These are phyloP conservation scores for Trichocomaceae sp. DNA, from an alignment of 2,329 filamentous ascomycete species.

Conservation along the genomic window DNA sequence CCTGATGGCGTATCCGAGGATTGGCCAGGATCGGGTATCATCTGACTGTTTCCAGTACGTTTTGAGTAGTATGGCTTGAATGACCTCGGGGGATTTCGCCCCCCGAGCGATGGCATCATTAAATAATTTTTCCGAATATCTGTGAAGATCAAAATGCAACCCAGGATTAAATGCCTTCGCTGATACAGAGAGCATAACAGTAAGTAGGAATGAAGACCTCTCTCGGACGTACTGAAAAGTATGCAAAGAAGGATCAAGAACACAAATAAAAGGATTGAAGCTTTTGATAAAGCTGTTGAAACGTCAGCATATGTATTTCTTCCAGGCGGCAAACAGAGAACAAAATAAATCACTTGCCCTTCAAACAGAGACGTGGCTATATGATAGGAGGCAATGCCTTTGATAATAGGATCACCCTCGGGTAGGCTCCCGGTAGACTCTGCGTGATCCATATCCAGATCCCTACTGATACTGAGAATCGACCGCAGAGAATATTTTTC, in stretches of 20 bases:
- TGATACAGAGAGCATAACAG: slow-evolving; percentile 29
- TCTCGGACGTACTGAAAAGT: slow-evolving; percentile 32
- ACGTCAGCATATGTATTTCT: background rate
- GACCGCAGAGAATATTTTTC: background rate
- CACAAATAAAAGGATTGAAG: slow-evolving; percentile 37
- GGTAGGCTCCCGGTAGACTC: background rate
- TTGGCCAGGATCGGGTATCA: slow-evolving; percentile 36
- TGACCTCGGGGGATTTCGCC: background rate
- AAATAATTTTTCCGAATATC: background rate
- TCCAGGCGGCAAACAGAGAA: background rate
- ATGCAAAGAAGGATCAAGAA: slow-evolving; percentile 34
- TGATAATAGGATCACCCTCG: background rate
- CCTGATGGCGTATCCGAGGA: slow-evolving; percentile 35
- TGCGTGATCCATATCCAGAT: background rate
- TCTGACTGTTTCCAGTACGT: slow-evolving; percentile 15
- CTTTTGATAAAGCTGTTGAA: slow-evolving; percentile 31
- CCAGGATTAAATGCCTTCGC: slow-evolving; percentile 24
- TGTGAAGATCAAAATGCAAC: background rate
- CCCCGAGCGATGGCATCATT: background rate
- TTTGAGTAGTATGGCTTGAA: background rate
- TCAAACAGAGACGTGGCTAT: background rate
- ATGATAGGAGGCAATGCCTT: background rate
- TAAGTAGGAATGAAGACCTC: slow-evolving; percentile 33
- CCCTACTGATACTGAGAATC: background rate
- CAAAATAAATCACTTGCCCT: background rate